Base-by-base conservation (phyloP, 1,284 basidiomycete genomes). In the Cerrena zonata region DNA sequence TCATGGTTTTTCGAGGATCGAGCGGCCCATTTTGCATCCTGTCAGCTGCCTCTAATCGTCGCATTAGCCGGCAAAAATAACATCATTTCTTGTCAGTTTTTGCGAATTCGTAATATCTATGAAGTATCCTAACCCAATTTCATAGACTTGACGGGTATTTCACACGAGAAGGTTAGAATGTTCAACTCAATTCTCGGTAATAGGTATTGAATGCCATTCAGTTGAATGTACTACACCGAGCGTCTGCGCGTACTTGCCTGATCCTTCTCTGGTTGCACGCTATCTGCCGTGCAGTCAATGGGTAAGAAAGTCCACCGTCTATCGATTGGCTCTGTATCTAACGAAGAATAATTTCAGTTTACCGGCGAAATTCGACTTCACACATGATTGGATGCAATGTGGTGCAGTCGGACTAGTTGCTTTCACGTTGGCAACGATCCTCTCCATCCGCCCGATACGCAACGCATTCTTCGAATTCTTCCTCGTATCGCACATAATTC, bases 31-130 rank as follows among this genome's bases (percentile, higher is more conserved):
- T 54, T 74, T 19, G 71, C 70, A 5, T 68, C 69, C 3, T 69
- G 66, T 44, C 74, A 77, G 52, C 61, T 75, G 2, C 68, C 73
- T 3, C 62, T 77, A 45, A 69, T 76, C 42, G 70, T 75, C 27
- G 73, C 69, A 7, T 61, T 77, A 15, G 73, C 74, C 0, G 69
- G 70, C 3, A 74, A 74, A 60, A 76, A 77, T 61, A 77, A 76
- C 55, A 52, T 75, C 39, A 69, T 77, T 12, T 75, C 73, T 12
- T 66, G 69, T 70, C 49, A 58, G 66, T 60, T 22, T n/a, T n/a
- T n/a, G n/a, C n/a, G n/a, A n/a, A n/a, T n/a, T n/a, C n/a, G n/a
- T n/a, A n/a, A n/a, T n/a, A n/a, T n/a, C n/a, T n/a, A n/a, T n/a
- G n/a, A n/a, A n/a, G n/a, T n/a, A n/a, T n/a, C n/a, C n/a, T n/a